Evolutionary conservation across 192 early-diverging fungal genomes (phyloP).

Genomic region (Backusella mclennaniae): DNA sequence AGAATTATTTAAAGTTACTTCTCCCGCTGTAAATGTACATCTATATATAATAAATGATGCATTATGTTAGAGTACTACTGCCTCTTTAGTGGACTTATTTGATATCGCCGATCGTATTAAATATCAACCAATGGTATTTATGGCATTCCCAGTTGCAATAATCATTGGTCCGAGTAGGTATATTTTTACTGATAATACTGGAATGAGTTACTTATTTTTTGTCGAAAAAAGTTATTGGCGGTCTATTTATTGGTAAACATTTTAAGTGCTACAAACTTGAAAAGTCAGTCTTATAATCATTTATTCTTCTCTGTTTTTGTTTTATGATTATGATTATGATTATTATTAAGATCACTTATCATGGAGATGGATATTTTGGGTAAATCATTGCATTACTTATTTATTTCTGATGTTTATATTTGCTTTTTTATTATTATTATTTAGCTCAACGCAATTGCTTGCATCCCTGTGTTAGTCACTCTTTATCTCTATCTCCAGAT

Average conservation of each 20-base stretch:
- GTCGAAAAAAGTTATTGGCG: not conserved
- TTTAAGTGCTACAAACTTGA: not conserved
- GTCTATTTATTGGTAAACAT: not conserved
- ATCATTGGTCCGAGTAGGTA: not conserved
- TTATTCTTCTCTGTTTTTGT: not conserved
- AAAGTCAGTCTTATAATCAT: not conserved
- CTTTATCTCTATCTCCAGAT: not conserved
- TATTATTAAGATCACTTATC: not conserved
- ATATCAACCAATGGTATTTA: not conserved
- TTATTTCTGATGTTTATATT: not conserved
- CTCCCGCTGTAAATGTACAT: not conserved
- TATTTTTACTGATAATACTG: not conserved
- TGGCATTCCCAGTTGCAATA: not conserved
- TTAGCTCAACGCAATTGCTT: not conserved
- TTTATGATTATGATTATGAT: too few species aligned
- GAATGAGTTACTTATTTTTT: not conserved
- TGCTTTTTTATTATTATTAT: not conserved
- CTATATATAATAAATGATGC: not conserved
- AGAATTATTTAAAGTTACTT: not conserved
- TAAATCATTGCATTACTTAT: not conserved
- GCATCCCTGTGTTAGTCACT: not conserved
- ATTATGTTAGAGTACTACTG: not conserved
- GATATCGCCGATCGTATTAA: not conserved
- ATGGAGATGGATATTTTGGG: not conserved
- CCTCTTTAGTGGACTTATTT: not conserved